Base-by-base conservation (phyloP, 1,284 basidiomycete species). In the Leccinum angustisporum region DNA sequence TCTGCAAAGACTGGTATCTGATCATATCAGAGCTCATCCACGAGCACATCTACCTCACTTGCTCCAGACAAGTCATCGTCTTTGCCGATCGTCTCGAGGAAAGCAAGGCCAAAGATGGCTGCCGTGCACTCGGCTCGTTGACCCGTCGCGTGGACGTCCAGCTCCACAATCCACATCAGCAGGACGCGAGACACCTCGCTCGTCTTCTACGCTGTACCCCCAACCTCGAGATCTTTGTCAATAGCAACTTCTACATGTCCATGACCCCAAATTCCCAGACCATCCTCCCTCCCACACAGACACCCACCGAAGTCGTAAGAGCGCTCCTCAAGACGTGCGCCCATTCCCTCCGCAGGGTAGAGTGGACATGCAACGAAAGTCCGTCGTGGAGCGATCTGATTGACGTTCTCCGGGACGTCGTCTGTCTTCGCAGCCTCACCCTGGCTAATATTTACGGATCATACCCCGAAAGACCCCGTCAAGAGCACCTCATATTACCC, bases 91-190 rank as follows among this genome's bases (percentile, higher is more conserved):
- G 68, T 34, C 70, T 81, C 31, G 76, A 81, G 61, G 60, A 60
- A 18, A 70, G 68, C 61, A 68, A 59, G 56, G 57, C 53, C 36
- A 54, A 13, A 16, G 60, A 66, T 10, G 59, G 68, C 10, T 11
- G 56, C 58, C 70, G 61, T 63, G 71, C 63, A n/a, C 67, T 79
- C 3, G 79, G 80, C 18, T 74, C 74, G 7, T 67, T 72, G 59
- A 77, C 77, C n/a, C 72, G 71, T 16, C 72, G 72, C 7, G 71
- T 81, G 50, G 80, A 81, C 55, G 72, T 81, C 48, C 70, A 68
- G 5, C 74, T 82, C 51, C 57, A 69, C n/a, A 78, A 78, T 54
- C 70, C 70, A n/a, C 63, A 64, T 0, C 48, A 54, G n/a, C 57
- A 56, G 25, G 64, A 64, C 4, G 58, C 59, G n/a, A 43, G 57